These are phyloP conservation scores for Cardiospermum halicacabum DNA, from an alignment of 345 rosid species.

Conservation along the genomic window DNA sequence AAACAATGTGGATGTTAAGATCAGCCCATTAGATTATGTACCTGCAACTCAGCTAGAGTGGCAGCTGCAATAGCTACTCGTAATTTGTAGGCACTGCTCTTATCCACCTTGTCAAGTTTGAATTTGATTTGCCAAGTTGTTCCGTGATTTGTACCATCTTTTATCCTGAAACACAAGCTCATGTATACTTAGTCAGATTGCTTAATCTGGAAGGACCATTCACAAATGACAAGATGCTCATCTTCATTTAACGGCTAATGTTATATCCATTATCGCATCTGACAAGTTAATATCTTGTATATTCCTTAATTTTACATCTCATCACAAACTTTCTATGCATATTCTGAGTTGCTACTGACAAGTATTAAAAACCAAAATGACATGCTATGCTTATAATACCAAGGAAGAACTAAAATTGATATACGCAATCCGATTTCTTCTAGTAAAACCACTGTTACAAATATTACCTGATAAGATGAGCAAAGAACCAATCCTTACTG, in stretches of 20 bases:
- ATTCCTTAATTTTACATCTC: not conserved
- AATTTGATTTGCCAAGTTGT: constrained; percentile 78
- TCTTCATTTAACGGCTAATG: not conserved
- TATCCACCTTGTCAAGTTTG: constrained; percentile 36
- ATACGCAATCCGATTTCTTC: not conserved
- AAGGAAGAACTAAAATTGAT: not conserved
- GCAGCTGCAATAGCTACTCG: constrained; percentile 82
- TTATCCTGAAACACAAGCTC: constrained; percentile 27
- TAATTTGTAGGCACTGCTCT: constrained; percentile 46
- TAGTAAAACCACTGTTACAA: not conserved
- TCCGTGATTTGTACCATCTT: constrained; percentile 35
- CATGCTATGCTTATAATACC: not conserved
- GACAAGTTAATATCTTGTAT: not conserved
- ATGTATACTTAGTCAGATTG: not conserved
- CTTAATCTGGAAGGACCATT: not conserved
- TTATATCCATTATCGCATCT: not conserved
- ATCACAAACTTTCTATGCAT: not conserved
- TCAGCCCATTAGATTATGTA: constrained; percentile 16
- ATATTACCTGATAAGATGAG: constrained; percentile 66
- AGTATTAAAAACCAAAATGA: not conserved
- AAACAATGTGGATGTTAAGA: no score
- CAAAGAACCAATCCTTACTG: constrained; percentile 83
- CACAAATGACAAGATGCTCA: not conserved
- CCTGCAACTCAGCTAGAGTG: constrained; percentile 79
- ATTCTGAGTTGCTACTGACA: not conserved